These are phyloP conservation scores for Daldinia vernicosa DNA, from an alignment of 495 filamentous ascomycete genomes.

Conservation along the genomic window DNA sequence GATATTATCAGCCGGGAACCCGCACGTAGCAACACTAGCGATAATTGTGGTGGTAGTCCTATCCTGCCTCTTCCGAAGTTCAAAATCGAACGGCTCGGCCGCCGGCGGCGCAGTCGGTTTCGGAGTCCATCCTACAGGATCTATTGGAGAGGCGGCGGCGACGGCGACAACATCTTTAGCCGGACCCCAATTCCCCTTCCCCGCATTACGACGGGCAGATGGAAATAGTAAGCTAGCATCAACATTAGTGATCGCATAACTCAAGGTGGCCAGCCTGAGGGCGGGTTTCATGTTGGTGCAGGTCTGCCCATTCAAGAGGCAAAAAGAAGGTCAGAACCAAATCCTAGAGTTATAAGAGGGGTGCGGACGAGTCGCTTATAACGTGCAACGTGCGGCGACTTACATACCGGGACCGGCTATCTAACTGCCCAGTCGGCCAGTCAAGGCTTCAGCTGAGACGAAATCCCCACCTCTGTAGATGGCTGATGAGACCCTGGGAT, in stretches of 20 bases:
- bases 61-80: conserved; percentile 42
- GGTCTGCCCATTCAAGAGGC: conserved; percentile 39
- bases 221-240: conserved; percentile 37
- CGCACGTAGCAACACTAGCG: conserved; percentile 33
- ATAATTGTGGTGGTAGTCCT: conserved; percentile 4
- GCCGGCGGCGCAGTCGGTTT: conserved; percentile 47
- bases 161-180: conserved; percentile 30
- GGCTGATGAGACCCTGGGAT: conserved; percentile 44
- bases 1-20: conserved; percentile 32
- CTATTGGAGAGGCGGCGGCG: conserved; percentile 21
- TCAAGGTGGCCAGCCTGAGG: conserved; percentile 46
- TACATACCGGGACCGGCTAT: conserved; percentile 41
- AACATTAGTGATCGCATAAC: conserved; percentile 42
- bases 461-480: conserved; percentile 40
- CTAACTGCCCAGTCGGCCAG: conserved; percentile 41
- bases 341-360: conserved; percentile 11
- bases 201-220: conserved; percentile 27
- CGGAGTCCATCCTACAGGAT: conserved; percentile 44
- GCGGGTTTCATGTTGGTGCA: conserved; percentile 44
- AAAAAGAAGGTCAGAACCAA: conserved; percentile 24
- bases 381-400: conserved; percentile 37
- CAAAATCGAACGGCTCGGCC: conserved; percentile 31
- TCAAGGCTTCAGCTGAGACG: conserved; percentile 45
- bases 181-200: conserved; percentile 44
- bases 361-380: conserved; percentile 40